These are phyloP conservation scores for Hippophae gyantsensis DNA, from an alignment of 306 rosid species.

Conservation along the genomic window DNA sequence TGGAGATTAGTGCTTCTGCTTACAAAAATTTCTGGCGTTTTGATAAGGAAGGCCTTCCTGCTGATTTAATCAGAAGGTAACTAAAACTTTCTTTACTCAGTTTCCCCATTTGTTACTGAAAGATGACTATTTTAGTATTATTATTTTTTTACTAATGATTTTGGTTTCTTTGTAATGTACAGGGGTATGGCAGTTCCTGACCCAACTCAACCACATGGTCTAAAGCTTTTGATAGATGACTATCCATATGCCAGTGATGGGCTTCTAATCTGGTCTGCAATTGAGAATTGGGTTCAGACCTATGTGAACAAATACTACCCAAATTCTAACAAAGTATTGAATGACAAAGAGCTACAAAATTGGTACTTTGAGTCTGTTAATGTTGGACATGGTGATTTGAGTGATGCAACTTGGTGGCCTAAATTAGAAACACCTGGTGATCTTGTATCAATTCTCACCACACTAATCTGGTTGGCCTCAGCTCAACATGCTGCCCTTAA, in stretches of 20 bases:
- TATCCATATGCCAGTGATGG: slow-evolving; percentile 92
- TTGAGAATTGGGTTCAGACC: slow-evolving; percentile 64
- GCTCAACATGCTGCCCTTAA: slow-evolving; percentile 99
- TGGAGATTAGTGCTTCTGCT: slow-evolving; percentile 83
- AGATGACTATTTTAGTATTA: background rate
- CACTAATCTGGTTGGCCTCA: slow-evolving; percentile 76
- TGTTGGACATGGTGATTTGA: slow-evolving; percentile 79
- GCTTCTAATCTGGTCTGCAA: slow-evolving; percentile 70
- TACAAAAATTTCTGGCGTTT: slow-evolving; percentile 80
- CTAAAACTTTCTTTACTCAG: background rate
- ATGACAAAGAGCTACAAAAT: slow-evolving; percentile 69
- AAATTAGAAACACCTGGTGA: slow-evolving; percentile 41
- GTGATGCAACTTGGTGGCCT: slow-evolving; percentile 81
- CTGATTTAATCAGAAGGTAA: slow-evolving; percentile 74
- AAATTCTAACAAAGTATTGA: slow-evolving; percentile 33
- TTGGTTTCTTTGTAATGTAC: slow-evolving; percentile 1
- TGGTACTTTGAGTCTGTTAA: slow-evolving; percentile 86
- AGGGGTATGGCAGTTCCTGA: slow-evolving; percentile 91
- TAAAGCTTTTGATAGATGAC: slow-evolving; percentile 61
- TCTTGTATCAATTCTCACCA: slow-evolving; percentile 56
- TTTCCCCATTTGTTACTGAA: slow-evolving; percentile 11
- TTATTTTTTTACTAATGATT: too few species aligned
- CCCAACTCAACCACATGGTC: slow-evolving; percentile 71
- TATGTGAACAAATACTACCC: slow-evolving; percentile 77
- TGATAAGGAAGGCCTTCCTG: slow-evolving; percentile 75